phyloP scores from a whole-genome alignment of 129 eudicot genomes.

The Flaveria bidentis region DNA sequence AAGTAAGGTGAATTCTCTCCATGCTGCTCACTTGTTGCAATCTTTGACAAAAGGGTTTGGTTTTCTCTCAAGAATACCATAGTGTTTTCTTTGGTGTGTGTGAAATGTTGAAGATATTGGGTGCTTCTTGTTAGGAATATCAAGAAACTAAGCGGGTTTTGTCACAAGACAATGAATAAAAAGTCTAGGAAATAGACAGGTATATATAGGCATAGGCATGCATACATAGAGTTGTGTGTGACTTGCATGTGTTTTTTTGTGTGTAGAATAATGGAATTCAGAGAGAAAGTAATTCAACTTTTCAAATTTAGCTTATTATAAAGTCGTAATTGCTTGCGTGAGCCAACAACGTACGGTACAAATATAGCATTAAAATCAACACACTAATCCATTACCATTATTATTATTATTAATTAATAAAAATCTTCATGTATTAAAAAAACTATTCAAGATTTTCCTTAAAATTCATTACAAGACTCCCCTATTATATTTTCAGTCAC shows the following conservation, averaged over 20 bases:
- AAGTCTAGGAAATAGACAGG: neutral
- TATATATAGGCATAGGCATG: slow-evolving; percentile 24
- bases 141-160: slow-evolving; percentile 8
- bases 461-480: too few species aligned
- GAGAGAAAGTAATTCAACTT: slow-evolving; percentile 16
- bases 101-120: slow-evolving; percentile 15
- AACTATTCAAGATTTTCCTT: neutral
- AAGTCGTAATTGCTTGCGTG: slow-evolving; percentile 38
- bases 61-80: slow-evolving; percentile 26
- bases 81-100: neutral
- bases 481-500: too few species aligned
- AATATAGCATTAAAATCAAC: slow-evolving; percentile 10
- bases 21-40: slow-evolving; percentile 71
- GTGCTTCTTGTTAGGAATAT: neutral
- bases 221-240: slow-evolving; percentile 1
- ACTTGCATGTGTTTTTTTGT: slow-evolving; percentile 21
- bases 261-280: neutral
- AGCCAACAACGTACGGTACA: slow-evolving; percentile 11
- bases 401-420: neutral
- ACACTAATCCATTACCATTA: neutral
- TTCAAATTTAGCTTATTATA: slow-evolving; percentile 14
- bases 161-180: slow-evolving; percentile 26
- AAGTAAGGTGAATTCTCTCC: slow-evolving; percentile 86
- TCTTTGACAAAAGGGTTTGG: slow-evolving; percentile 52
- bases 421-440: neutral